Conservation (phyloP, 2,329 filamentous ascomycete species). For the Fusarium sp. region DNA sequence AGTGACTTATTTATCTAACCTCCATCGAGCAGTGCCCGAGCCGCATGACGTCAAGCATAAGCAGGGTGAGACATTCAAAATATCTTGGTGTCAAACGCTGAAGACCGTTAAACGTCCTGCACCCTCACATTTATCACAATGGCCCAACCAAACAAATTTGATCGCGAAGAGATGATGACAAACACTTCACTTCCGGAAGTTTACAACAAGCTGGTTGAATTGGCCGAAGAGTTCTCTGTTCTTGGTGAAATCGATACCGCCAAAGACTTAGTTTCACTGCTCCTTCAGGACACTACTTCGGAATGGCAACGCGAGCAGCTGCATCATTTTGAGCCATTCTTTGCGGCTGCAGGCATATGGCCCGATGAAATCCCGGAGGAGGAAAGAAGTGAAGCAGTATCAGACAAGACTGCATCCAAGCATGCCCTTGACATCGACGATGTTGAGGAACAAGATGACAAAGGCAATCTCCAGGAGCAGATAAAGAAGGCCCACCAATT, state of each 20-base stretch:
- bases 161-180: constrained; percentile 6
- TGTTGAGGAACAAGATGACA: background rate
- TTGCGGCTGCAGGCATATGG: constrained; percentile 23
- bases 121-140: background rate
- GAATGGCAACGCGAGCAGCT: constrained; percentile 23
- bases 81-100: background rate
- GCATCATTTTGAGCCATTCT: constrained; percentile 14
- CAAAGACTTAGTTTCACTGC: constrained; percentile 20
- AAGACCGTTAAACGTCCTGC: background rate
- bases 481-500: background rate
- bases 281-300: constrained; percentile 26
- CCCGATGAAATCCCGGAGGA: constrained; percentile 18
- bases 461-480: background rate
- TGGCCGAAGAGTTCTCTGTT: constrained; percentile 32
- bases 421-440: background rate
- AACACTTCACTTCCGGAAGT: constrained; percentile 5
- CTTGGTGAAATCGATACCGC: constrained; percentile 22
- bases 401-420: background rate
- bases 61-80: background rate
- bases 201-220: constrained; percentile 4
- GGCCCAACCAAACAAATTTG: constrained; percentile 8
- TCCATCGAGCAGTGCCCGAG: background rate
- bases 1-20: background rate
- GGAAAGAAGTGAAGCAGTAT: background rate
- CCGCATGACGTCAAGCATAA: constrained; percentile 6